Evolutionary conservation across 2,329 filamentous ascomycete species (phyloP).

Genomic region (Ceratocystis cacaofunesta): DNA sequence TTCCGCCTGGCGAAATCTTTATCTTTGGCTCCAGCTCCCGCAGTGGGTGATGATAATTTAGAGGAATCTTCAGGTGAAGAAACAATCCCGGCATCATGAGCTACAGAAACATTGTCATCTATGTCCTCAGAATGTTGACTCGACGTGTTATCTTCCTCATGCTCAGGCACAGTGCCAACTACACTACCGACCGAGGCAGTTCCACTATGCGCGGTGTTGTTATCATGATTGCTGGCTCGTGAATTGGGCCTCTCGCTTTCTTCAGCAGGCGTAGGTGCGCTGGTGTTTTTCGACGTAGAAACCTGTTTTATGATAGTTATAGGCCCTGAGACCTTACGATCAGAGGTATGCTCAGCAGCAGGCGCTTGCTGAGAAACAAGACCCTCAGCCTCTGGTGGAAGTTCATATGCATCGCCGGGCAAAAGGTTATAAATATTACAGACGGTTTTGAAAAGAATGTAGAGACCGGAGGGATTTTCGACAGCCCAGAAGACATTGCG

Average conservation of each 20-base stretch:
- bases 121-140: background rate
- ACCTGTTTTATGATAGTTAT: conserved; percentile 20
- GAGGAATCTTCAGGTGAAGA: conserved; percentile 27
- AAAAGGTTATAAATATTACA: conserved; percentile 85
- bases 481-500: conserved; percentile 89
- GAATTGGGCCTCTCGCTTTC: conserved; percentile 12
- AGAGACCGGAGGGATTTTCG: conserved; percentile 78
- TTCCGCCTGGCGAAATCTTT: background rate
- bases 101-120: conserved; percentile 20
- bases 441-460: conserved; percentile 92
- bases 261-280: background rate
- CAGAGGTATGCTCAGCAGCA: conserved; percentile 21
- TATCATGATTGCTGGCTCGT: conserved; percentile 56
- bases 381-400: conserved; percentile 84
- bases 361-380: conserved; percentile 34
- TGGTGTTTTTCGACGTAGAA: background rate
- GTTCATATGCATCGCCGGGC: conserved; percentile 87
- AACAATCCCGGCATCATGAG: background rate
- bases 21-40: background rate
- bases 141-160: conserved; percentile 49
- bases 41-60: background rate
- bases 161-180: conserved; percentile 60
- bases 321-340: conserved; percentile 18
- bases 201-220: background rate
- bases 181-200: conserved; percentile 25